Base-by-base conservation (phyloP, 2,329 filamentous ascomycete genomes). In the Chalaropsis ovoidea region DNA sequence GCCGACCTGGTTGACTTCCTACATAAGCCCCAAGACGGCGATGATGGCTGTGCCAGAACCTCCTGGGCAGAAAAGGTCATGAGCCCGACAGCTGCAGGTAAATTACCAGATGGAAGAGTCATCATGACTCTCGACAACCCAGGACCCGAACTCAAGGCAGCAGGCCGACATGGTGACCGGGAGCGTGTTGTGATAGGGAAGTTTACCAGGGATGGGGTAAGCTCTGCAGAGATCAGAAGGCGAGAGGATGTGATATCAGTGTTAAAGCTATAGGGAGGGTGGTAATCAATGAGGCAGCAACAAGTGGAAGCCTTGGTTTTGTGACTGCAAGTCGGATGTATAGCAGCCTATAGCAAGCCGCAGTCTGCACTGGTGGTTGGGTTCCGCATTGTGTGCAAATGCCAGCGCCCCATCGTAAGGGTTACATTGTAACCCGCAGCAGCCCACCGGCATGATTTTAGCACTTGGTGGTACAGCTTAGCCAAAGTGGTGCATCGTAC, bases 41-140 rank as follows among this genome's bases (percentile, higher is more conserved):
- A 70, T 47, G 76, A 82, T 49, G 72, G 71, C 0, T 79, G 79
- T 17, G 73, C 77, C 4, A 52, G 67, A 39, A 81, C 82, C n/a
- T 72, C 80, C 0, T 86, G 82, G 83, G 77, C 74, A 0, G 79
- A 85, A 4, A 85, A 86, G 72, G 80, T 81, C n/a, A 86, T 87
- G 65, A 81, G 80, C 68, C 84, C 85, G 2, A 74, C 76, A 2
- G 74, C 74, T 13, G 63, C 84, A 7, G 77, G 81, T 19, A 70
- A 80, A 66, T 73, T 77, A 58, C 73, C 75, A 60, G 80, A 82
- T 65, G 76, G 76, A 11, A 75, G 81, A 63, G 70, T 77, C 11
- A 80, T 86, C 1, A 70, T 87, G 47, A 81, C 75, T 0, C 71
- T 88, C n/a, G 82, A 85, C 63, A 79, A 78, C 69, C 82, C 84